Base-by-base conservation (phyloP, 352 stramenopile species). In the Halophytophthora batemanensis region DNA sequence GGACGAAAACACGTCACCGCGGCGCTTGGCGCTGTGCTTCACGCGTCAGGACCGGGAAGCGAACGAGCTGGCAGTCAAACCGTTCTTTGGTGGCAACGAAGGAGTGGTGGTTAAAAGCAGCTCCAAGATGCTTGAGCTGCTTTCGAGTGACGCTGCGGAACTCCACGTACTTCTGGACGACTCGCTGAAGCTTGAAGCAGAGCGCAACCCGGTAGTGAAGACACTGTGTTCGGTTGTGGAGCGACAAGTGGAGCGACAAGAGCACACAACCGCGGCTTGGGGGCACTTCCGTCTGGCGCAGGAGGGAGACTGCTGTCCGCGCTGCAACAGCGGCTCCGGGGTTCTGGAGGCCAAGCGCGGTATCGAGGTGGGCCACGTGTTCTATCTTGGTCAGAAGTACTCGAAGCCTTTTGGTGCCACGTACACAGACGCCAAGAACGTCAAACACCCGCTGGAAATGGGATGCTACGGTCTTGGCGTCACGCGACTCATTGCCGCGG, bases 301-400 rank as follows among this genome's bases (percentile, higher is more conserved):
- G 46, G 80, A 81, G 38, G 78, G 81, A 22, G 84, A 95, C 25
- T 60, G 55, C 23, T 94, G 82, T 34, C 62, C 77, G 2, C 64
- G 68, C n/a, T 87, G 78, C 14, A 68, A 71, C 7, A 59, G 63
- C 19, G 51, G 48, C 13, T 23, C 23, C 29, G 71, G 64, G 15
- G 54, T 53, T 10, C 77, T 96, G 1, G 67, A 82, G 18, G 74
- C 69, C 35, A 88, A 89, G 47, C 82, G 82, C 14, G 87, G 87
- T 28, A 96, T 96, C 15, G 87, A 96, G 54, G 84, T 96, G 18
- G 87, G 82, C 10, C 84, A 95, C 65, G 81, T 93, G 21, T 96
- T 96, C 51, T 91, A 94, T 53, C 64, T 96, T 1, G 86, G 87
- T n/a, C 69, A 87, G 37, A 94, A 93, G 68, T 96, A 96, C 63